Evolutionary conservation across 2,329 filamentous ascomycete species (phyloP).

Genomic region (Aspergillus tanneri): DNA sequence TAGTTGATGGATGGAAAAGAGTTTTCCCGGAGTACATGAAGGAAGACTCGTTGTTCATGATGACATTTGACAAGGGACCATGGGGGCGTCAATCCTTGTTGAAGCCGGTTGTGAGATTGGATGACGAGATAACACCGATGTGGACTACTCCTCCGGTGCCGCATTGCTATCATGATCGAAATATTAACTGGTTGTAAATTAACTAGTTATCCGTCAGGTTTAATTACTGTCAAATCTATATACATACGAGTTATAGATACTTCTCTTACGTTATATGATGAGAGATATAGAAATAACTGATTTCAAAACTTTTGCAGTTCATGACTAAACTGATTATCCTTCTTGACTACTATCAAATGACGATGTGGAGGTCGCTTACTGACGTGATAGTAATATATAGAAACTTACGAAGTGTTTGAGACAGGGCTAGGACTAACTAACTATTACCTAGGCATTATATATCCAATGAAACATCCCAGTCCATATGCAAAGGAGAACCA

Average conservation of each 20-base stretch:
- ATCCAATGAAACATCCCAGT: no score
- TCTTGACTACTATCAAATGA: no score
- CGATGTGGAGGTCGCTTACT: no score
- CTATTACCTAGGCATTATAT: no score
- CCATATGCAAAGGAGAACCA: no score
- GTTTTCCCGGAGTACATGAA: conserved; percentile 9
- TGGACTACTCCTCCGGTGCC: conserved; percentile 15
- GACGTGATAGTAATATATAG: no score
- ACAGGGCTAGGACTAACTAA: no score
- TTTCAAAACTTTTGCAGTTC: no score
- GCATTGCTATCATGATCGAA: conserved; percentile 14
- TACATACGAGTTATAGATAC: not conserved
- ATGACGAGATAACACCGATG: conserved; percentile 8
- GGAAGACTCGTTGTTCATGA: conserved; percentile 11
- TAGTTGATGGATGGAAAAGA: conserved; percentile 27
- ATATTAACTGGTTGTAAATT: conserved; percentile 11
- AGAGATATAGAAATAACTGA: no score
- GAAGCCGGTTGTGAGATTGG: conserved; percentile 14
- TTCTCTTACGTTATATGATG: no score
- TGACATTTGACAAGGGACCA: conserved; percentile 8
- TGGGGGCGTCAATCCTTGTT: conserved; percentile 13
- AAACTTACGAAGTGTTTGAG: no score
- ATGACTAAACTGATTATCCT: no score
- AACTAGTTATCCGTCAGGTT: not conserved
- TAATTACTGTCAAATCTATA: not conserved